Percentiles rank a stretch among this genome's conserved stretches.
Conservation (phyloP, 768 basidiomycete genomes). For the Rhizopogon vesiculosus region DNA sequence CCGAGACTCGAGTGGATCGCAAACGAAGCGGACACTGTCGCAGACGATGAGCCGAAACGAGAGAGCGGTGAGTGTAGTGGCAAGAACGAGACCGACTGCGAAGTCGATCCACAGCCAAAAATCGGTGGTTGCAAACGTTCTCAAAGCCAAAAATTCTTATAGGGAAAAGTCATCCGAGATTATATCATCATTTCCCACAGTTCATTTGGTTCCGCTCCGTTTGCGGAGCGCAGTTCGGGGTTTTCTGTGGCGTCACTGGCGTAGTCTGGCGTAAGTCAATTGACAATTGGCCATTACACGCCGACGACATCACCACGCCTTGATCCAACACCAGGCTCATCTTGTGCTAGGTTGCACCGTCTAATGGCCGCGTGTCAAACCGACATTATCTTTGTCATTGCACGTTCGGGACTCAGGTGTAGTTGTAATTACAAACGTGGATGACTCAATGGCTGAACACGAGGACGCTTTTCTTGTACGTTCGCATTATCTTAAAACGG, state of each 20-base stretch:
- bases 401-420: neutral
- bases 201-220: conserved; percentile 4
- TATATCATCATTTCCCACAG: conserved; percentile 25
- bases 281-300: neutral
- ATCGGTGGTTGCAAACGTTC: conserved; percentile 23
- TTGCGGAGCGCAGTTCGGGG: neutral
- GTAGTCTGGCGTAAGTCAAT: too few relatives aligned
- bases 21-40: conserved; percentile 40
- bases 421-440: neutral
- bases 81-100: conserved; percentile 40
- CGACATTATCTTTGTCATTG: neutral
- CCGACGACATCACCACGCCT: neutral
- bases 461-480: neutral
- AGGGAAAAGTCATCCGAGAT: conserved; percentile 14
- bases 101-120: conserved; percentile 41
- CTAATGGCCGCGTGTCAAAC: neutral
- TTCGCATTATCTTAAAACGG: neutral
- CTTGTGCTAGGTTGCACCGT: neutral
- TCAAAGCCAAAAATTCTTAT: conserved; percentile 20
- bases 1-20: conserved; percentile 32
- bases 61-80: conserved; percentile 26
- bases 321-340: too few relatives aligned
- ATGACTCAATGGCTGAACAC: neutral
- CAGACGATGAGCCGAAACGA: conserved; percentile 28
- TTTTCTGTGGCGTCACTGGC: too few relatives aligned